phyloP scores from a whole-genome alignment of 805 yeast species.

The Candida dajiaensis region DNA sequence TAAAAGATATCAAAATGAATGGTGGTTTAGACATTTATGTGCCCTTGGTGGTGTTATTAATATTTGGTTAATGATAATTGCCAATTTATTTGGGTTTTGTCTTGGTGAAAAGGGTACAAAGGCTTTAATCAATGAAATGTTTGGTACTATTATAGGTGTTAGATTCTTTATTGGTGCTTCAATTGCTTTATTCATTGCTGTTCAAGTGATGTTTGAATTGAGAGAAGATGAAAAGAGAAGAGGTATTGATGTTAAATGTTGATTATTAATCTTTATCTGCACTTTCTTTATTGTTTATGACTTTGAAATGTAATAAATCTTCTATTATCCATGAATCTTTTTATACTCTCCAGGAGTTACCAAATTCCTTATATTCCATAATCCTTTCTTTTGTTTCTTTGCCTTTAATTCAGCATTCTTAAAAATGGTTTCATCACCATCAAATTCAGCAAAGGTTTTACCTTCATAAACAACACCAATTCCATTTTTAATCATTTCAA shows the following conservation, averaged over 20 bases:
- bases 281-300: neutral
- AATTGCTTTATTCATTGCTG: conserved; percentile 68
- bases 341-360: conserved; percentile 81
- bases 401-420: conserved; percentile 57
- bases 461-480: conserved; percentile 87
- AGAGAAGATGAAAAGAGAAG: conserved; percentile 80
- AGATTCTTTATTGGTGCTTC: conserved; percentile 56
- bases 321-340: conserved; percentile 30
- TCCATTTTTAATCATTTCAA: conserved; percentile 81
- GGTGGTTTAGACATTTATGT: conserved; percentile 79
- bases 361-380: conserved; percentile 57
- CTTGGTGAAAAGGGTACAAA: conserved; percentile 83
- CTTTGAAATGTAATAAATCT: too few relatives aligned
- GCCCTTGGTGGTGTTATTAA: conserved; percentile 85
- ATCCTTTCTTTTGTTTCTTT: conserved; percentile 48
- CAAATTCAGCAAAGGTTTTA: conserved; percentile 76
- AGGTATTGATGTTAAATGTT: conserved; percentile 78
- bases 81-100: conserved; percentile 92
- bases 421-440: conserved; percentile 62
- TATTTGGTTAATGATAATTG: conserved; percentile 98
- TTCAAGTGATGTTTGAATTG: conserved; percentile 90
- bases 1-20: conserved; percentile 33
- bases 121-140: conserved; percentile 60
- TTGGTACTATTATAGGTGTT: conserved; percentile 65
- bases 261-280: too few relatives aligned